Evolutionary conservation across 2,329 filamentous ascomycete genomes (phyloP), one percentile per base, ranked within the genome.

Genomic region (Ascochyta koolunga): DNA sequence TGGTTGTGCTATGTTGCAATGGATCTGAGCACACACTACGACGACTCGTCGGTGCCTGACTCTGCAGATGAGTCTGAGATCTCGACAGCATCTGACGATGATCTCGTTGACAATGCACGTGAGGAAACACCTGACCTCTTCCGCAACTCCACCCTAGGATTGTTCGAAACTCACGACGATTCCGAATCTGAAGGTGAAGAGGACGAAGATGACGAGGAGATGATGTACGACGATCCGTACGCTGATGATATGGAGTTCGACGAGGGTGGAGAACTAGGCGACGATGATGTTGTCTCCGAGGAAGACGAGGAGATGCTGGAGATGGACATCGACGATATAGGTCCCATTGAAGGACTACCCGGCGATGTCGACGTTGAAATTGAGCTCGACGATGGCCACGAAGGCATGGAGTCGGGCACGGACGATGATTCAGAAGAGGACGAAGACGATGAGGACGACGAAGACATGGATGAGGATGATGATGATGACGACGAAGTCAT

Each of bases 81-180:
- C 39, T 96, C 92, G 4, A 96, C 93, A 0, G 85, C 96, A 21
- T 97, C 93, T 10, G 93, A 96, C 59, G 80, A 92, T 44, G 90
- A 93, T 35, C 90, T 96, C 56, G 78, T 92, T 33, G 90, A 92
- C 18, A 90, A 93, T 57, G 88, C 91, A 21, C 73, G 75, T 31
- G 77, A 79, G 51, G 95, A 98, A 72, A 99, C 96, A 5, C 95
- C 96, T 25, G 95, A 99, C 76, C 83, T 99, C 18, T 98, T 97
- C 79, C 89, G 96, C 47, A 96, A 98, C 74, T 98, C 95, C 2
- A 91, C 96, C 1, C 81, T 99, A 19, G 93, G 95, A 43, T 96
- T 98, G 87, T 87, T 97, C 47, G 95, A 98, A 72, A 88, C 90
- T 61, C 86, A 88, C 43, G 86, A 89, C 53, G 91, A 93, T 59